phyloP scores from a whole-genome alignment of 2,329 filamentous ascomycete species.

The Sphaerulina vaccinii region DNA sequence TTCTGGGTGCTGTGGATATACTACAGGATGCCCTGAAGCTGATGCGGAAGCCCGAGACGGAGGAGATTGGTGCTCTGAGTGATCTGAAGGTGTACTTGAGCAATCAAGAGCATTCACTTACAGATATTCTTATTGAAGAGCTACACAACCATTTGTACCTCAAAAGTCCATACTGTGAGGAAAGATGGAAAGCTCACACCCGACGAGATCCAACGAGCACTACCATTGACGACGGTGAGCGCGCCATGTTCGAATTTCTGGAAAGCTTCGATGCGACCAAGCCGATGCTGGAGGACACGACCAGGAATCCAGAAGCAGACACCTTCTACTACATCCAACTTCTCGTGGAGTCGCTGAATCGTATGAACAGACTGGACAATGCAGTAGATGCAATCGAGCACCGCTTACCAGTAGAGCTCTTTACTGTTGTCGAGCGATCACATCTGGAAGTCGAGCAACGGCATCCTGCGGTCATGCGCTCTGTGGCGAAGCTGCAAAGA shows the following conservation, averaged over 20 bases:
- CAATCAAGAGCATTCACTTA: conserved; percentile 88
- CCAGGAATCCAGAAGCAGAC: conserved; percentile 90
- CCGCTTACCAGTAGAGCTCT: conserved; percentile 87
- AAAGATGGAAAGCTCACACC: conserved; percentile 84
- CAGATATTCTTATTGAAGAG: conserved; percentile 95
- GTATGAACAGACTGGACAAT: conserved; percentile 78
- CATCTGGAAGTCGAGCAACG: conserved; percentile 91
- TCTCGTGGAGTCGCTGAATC: conserved; percentile 85
- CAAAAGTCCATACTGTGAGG: conserved; percentile 95
- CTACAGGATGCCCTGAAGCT: conserved; percentile 82
- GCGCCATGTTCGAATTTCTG: conserved; percentile 57
- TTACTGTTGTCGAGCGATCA: conserved; percentile 89
- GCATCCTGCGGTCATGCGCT: conserved; percentile 74
- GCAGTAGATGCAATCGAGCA: conserved; percentile 91
- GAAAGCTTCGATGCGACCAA: conserved; percentile 55
- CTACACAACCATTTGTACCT: conserved; percentile 95
- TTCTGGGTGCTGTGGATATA: conserved; percentile 87
- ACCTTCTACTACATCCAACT: conserved; percentile 91
- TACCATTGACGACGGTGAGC: conserved; percentile 48
- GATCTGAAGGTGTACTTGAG: conserved; percentile 84
- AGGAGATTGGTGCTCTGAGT: conserved; percentile 82
- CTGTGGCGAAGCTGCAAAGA: conserved; percentile 51
- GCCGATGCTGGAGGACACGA: conserved; percentile 76
- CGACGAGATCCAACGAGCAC: conserved; percentile 47
- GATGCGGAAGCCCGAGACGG: conserved; percentile 82